Conservation (phyloP, 1,139 yeast species). For the Arxiozyma heterogenica region DNA sequence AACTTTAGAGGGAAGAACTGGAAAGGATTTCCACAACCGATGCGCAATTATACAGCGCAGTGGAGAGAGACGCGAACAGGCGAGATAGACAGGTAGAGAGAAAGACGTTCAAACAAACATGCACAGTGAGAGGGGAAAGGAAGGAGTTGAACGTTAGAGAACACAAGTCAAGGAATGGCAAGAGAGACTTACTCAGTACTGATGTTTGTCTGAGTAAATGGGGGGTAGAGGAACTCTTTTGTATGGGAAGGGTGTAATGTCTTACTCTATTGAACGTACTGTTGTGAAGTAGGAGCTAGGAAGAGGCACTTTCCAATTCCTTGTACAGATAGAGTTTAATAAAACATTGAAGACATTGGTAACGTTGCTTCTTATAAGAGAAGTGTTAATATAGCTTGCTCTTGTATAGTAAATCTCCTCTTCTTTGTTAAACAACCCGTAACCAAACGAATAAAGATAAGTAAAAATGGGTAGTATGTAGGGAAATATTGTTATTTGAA, state of each 20-base stretch:
- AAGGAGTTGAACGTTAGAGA: neutral
- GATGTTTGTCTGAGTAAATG: neutral
- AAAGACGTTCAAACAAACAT: neutral
- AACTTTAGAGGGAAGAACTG: too few species aligned
- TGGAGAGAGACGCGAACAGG: neutral
- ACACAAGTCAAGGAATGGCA: too few species aligned
- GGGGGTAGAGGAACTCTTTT: neutral
- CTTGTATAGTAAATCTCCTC: neutral
- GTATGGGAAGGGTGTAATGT: neutral
- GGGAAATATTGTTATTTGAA: neutral
- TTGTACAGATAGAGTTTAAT: neutral
- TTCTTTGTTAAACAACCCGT: neutral
- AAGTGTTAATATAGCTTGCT: neutral
- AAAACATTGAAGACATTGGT: neutral
- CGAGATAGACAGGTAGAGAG: neutral
- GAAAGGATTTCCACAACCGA: neutral
- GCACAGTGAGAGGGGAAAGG: too few species aligned
- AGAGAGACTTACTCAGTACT: neutral
- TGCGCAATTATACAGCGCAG: too few species aligned
- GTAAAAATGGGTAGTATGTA: constrained; percentile 60
- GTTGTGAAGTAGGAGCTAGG: neutral
- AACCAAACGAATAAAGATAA: constrained; percentile 26
- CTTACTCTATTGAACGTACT: neutral
- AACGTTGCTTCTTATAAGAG: neutral
- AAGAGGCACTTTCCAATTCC: neutral